Evolutionary conservation across 176 grass and related monocot species (phyloP).

Genomic region (Cocos nucifera): DNA sequence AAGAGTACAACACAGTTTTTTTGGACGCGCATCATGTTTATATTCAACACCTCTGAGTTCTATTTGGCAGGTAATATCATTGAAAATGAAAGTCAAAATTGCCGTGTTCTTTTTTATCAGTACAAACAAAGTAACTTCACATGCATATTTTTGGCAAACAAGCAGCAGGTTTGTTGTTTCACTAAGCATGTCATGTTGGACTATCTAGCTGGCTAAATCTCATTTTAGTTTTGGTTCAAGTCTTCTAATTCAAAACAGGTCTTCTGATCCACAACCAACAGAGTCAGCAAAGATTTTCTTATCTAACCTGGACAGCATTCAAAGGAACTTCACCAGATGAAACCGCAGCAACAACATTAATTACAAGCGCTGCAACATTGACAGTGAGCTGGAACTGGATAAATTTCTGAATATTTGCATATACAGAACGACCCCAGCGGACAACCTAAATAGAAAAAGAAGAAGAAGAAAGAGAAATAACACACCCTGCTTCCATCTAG

Average conservation of each 20-base stretch:
- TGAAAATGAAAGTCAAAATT: too few species aligned
- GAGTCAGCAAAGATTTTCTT: not conserved
- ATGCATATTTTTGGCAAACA: too few species aligned
- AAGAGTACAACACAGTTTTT: too few species aligned
- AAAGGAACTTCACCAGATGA: conserved; percentile 80
- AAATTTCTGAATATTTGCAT: conserved; percentile 94
- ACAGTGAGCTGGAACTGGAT: conserved; percentile 98
- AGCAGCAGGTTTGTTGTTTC: too few species aligned
- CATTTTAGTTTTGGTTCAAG: too few species aligned
- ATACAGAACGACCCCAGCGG: conserved; percentile 90
- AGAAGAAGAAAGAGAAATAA: conserved; percentile 21
- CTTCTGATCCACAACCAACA: not conserved
- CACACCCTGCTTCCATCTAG: not conserved
- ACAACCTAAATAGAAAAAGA: conserved; percentile 49
- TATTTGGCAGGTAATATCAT: too few species aligned
- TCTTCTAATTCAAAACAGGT: not conserved
- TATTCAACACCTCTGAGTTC: too few species aligned
- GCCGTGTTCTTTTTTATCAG: too few species aligned
- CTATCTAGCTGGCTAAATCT: too few species aligned
- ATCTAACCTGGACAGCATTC: conserved; percentile 91
- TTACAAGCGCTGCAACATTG: conserved; percentile 79
- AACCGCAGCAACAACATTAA: conserved; percentile 80
- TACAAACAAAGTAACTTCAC: too few species aligned
- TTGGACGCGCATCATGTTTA: too few species aligned
- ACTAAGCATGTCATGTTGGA: too few species aligned